Evolutionary conservation across 2,329 filamentous ascomycete genomes (phyloP).

Genomic region (Parasarocladium wereldwijsianum): DNA sequence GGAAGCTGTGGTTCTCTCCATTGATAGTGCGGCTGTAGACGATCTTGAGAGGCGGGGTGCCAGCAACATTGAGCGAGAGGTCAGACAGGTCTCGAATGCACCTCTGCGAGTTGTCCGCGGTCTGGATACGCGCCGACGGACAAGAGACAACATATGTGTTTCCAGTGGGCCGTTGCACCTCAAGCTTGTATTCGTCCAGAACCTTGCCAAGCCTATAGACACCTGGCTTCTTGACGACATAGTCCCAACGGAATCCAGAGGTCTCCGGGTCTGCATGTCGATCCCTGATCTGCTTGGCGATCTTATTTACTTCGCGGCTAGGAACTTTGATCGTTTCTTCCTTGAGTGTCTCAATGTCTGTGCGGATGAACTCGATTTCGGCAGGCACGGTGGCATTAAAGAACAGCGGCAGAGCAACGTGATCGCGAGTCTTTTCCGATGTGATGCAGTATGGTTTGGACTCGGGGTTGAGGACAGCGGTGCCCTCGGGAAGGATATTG

Average conservation of each 20-base stretch:
- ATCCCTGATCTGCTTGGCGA: constrained; percentile 54
- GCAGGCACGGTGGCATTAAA: constrained; percentile 90
- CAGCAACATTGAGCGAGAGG: constrained; percentile 67
- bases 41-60: constrained; percentile 82
- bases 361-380: constrained; percentile 74
- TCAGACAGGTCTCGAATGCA: constrained; percentile 84
- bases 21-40: constrained; percentile 86
- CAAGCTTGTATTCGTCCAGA: constrained; percentile 83
- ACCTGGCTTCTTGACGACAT: constrained; percentile 70
- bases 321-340: constrained; percentile 70
- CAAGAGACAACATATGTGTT: constrained; percentile 79
- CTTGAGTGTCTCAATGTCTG: constrained; percentile 66
- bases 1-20: constrained; percentile 65
- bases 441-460: constrained; percentile 70
- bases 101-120: constrained; percentile 46
- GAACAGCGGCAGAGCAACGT: constrained; percentile 62
- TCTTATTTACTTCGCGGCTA: constrained; percentile 56
- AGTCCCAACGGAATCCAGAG: constrained; percentile 52
- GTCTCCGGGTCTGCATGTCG: constrained; percentile 48
- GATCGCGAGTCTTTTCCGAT: constrained; percentile 34
- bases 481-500: constrained; percentile 93
- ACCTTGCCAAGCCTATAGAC: constrained; percentile 77
- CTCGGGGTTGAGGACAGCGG: constrained; percentile 76
- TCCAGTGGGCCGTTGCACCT: constrained; percentile 62
- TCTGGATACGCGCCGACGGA: constrained; percentile 61